phyloP scores from a whole-genome alignment of 2,329 filamentous ascomycete species.

The Coniochaeta sp. region DNA sequence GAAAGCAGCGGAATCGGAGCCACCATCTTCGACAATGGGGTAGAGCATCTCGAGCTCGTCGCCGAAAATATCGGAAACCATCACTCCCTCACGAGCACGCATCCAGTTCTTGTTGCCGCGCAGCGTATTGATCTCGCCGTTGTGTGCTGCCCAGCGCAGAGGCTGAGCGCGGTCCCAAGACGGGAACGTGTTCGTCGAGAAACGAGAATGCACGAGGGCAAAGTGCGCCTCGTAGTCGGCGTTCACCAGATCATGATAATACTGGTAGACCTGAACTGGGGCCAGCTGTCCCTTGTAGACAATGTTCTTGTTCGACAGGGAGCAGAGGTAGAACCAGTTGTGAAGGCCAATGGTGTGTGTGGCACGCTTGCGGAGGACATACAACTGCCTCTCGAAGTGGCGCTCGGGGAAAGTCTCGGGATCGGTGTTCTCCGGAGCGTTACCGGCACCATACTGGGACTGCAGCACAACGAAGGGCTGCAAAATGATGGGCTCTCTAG shows the following conservation, averaged over 20 bases:
- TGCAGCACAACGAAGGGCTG: constrained; percentile 91
- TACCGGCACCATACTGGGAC: constrained; percentile 76
- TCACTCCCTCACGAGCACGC: constrained; percentile 89
- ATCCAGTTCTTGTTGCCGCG: constrained; percentile 99
- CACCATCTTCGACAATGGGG: constrained; percentile 92
- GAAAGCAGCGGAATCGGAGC: constrained; percentile 93
- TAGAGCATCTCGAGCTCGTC: constrained; percentile 87
- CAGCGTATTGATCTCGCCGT: constrained; percentile 96
- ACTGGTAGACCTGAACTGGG: constrained; percentile 92
- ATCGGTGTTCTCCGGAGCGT: constrained; percentile 71
- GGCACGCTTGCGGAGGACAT: constrained; percentile 87
- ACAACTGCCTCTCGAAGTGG: constrained; percentile 87
- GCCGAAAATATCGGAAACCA: constrained; percentile 87
- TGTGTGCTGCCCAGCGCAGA: constrained; percentile 93
- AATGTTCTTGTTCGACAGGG: constrained; percentile 95
- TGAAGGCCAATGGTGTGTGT: constrained; percentile 91
- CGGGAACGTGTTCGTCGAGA: constrained; percentile 97
- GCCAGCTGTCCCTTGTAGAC: constrained; percentile 97
- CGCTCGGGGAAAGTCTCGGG: constrained; percentile 74
- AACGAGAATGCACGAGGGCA: constrained; percentile 91
- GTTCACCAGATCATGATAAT: constrained; percentile 94
- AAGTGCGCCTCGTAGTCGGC: constrained; percentile 98
- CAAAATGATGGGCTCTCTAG: constrained; percentile 88
- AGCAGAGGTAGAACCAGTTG: constrained; percentile 99
- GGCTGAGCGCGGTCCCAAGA: constrained; percentile 98